These are phyloP conservation scores for Mrakia hoshinonis DNA, from an alignment of 768 basidiomycete genomes.

Conservation along the genomic window DNA sequence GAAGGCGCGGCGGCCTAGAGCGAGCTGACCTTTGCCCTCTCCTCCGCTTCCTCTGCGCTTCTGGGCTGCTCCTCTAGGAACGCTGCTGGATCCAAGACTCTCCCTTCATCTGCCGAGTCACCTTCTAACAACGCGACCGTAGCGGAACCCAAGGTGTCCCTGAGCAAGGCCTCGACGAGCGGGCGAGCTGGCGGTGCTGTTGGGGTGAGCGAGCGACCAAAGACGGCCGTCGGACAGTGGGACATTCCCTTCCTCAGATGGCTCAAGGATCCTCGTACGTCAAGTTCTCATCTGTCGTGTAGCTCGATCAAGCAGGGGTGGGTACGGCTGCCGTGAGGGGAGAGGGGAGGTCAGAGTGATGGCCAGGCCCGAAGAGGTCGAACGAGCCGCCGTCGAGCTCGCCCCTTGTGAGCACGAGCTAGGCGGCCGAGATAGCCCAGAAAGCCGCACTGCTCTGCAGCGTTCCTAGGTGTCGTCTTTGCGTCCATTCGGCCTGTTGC, in stretches of 20 bases:
- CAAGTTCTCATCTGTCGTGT: neutral
- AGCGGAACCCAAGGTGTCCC: no score
- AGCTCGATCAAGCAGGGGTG: neutral
- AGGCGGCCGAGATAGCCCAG: no score
- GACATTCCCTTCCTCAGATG: neutral
- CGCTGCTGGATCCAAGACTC: neutral
- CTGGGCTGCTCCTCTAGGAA: neutral
- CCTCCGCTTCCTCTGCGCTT: neutral
- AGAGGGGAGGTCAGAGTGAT: neutral
- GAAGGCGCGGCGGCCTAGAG: neutral
- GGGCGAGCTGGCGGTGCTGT: neutral
- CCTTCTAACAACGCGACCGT: no score
- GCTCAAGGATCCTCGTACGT: neutral
- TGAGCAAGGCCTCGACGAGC: neutral
- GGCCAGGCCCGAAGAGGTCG: no score
- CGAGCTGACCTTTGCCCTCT: constrained; percentile 8
- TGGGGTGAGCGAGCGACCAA: neutral
- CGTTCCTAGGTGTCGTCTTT: no score
- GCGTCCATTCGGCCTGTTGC: no score
- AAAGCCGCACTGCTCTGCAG: no score
- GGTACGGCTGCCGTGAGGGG: neutral
- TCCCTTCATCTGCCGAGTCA: neutral
- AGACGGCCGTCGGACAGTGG: neutral
- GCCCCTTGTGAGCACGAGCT: no score
- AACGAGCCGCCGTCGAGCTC: no score